Evolutionary conservation across 352 stramenopile species (phyloP).

Genomic region (Phytophthora colocasiae): DNA sequence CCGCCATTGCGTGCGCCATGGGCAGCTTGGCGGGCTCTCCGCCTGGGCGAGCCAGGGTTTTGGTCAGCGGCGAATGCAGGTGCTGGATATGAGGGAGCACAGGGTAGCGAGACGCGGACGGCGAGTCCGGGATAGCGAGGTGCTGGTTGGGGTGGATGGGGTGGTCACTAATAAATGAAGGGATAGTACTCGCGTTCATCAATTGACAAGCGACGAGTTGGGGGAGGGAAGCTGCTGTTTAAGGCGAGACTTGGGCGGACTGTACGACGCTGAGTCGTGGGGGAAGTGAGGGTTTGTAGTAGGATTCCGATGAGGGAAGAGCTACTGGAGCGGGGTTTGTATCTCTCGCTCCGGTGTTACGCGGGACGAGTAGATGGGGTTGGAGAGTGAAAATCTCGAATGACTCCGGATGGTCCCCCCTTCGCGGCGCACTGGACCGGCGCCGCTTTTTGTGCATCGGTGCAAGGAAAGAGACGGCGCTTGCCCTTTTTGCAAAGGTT

Average conservation of each 20-base stretch:
- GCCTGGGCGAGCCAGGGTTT: conserved; percentile 33
- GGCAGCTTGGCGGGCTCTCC: conserved; percentile 22
- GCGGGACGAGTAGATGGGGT: conserved; percentile 49
- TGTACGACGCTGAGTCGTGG: conserved; percentile 50
- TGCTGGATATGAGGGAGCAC: conserved; percentile 33
- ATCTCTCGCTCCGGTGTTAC: conserved; percentile 49
- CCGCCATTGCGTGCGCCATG: conserved; percentile 38
- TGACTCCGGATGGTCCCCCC: conserved; percentile 40
- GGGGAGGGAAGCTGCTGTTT: conserved; percentile 31
- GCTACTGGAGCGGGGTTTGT: conserved; percentile 45
- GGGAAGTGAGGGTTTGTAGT: conserved; percentile 26
- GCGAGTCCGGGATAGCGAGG: conserved; percentile 24
- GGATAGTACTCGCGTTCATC: conserved; percentile 49
- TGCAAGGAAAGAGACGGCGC: conserved; percentile 35
- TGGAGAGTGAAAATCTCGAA: conserved; percentile 49
- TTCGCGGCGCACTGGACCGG: conserved; percentile 6
- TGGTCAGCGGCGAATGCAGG: conserved; percentile 37
- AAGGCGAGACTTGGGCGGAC: conserved; percentile 24
- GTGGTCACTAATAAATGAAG: conserved; percentile 50
- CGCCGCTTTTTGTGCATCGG: conserved; percentile 37
- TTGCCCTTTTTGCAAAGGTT: conserved; percentile 25
- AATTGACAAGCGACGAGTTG: conserved; percentile 35
- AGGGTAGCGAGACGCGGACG: conserved; percentile 23
- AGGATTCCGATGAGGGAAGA: conserved; percentile 51
- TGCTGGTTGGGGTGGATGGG: conserved; percentile 15